These are phyloP conservation scores for Gryganskiella cystojenkinii DNA, from an alignment of 192 early-diverging fungal genomes.

Conservation along the genomic window DNA sequence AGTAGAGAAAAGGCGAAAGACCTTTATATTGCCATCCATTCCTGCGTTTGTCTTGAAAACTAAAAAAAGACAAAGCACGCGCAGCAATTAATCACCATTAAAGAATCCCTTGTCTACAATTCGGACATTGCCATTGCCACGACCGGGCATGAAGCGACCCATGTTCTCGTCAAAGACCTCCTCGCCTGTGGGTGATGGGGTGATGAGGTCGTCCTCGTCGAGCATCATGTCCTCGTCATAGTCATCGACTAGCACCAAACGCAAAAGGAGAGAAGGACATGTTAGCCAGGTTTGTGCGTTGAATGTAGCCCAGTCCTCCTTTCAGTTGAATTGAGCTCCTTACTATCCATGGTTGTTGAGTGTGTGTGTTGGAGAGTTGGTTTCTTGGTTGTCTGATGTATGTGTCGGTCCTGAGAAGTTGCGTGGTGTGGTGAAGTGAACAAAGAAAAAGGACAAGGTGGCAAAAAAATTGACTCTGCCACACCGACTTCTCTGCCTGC, in stretches of 20 bases:
- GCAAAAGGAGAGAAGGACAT: background rate
- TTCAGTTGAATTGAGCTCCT: background rate
- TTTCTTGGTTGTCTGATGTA: too few species aligned
- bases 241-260: slow-evolving; percentile 23
- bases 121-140: slow-evolving; percentile 15
- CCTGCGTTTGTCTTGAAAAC: background rate
- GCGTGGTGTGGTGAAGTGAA: too few species aligned
- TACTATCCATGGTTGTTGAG: slow-evolving; percentile 27
- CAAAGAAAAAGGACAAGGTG: background rate
- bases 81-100: slow-evolving; percentile 24
- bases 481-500: too few species aligned
- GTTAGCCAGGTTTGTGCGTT: background rate
- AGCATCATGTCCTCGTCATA: slow-evolving; percentile 45
- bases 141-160: background rate
- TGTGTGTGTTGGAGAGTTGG: background rate
- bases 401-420: too few species aligned
- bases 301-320: too few species aligned
- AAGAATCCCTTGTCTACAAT: slow-evolving; percentile 43
- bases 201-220: slow-evolving; percentile 36
- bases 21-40: too few species aligned
- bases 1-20: too few species aligned
- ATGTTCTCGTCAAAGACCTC: slow-evolving; percentile 25
- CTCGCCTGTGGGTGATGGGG: slow-evolving; percentile 37
- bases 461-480: background rate
- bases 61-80: background rate